phyloP scores from a whole-genome alignment of 2,329 filamentous ascomycete genomes.

The Zymoseptoria crescenta region DNA sequence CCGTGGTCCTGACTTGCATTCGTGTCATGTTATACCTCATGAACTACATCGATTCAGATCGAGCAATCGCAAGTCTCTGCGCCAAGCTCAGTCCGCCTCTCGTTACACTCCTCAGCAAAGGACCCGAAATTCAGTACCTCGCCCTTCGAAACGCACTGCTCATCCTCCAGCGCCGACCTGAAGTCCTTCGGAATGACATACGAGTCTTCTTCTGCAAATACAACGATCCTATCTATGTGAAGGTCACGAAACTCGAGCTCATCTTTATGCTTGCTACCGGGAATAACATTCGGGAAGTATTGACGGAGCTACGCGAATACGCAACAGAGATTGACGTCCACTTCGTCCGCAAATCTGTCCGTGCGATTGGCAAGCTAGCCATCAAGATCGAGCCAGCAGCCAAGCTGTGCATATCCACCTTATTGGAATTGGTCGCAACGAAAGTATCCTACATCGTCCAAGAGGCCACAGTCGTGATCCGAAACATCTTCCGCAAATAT shows the following conservation, averaged over 20 bases:
- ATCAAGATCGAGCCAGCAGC: conserved; percentile 98
- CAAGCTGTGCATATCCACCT: conserved; percentile 79
- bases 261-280: conserved; percentile 98
- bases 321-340: conserved; percentile 98
- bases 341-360: conserved; percentile 94
- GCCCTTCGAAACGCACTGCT: conserved; percentile 87
- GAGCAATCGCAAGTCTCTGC: conserved; percentile 77
- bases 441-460: conserved; percentile 98
- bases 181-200: conserved; percentile 92
- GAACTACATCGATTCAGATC: conserved; percentile 95
- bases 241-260: conserved; percentile 95
- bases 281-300: conserved; percentile 88
- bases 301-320: conserved; percentile 89
- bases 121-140: conserved; percentile 95
- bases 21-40: conserved; percentile 94
- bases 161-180: conserved; percentile 85
- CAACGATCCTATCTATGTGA: conserved; percentile 98
- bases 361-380: conserved; percentile 93
- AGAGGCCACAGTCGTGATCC: conserved; percentile 95
- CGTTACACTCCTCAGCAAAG: conserved; percentile 90
- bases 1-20: conserved; percentile 92
- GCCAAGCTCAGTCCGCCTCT: conserved; percentile 90
- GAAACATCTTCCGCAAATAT: conserved; percentile 98
- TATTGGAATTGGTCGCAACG: conserved; percentile 90
- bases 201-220: conserved; percentile 99